Conservation (phyloP, 495 filamentous ascomycete species). For the Daldinia bambusicola region DNA sequence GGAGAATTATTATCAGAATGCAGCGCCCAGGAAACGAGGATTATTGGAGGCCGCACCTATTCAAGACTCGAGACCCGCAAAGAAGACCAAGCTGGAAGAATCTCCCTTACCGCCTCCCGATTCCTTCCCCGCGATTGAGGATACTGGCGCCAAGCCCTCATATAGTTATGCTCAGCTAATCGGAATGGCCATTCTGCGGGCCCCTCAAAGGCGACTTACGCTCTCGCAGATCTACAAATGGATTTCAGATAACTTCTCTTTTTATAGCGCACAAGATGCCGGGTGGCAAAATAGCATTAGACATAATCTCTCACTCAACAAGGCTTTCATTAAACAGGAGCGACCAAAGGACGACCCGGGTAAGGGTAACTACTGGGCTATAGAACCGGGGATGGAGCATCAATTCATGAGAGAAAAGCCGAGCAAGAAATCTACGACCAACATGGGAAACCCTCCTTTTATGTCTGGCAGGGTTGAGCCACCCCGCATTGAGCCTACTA, state of each 20-base stretch:
- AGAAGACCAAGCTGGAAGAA: conserved; percentile 67
- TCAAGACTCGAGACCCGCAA: conserved; percentile 71
- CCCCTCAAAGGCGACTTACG: conserved; percentile 83
- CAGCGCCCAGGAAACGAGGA: conserved; percentile 68
- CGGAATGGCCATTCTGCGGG: conserved; percentile 94
- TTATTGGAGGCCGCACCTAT: conserved; percentile 79
- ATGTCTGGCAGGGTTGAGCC: conserved; percentile 60
- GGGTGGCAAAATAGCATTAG: conserved; percentile 99
- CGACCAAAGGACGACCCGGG: conserved; percentile 97
- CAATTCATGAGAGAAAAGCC: conserved; percentile 90
- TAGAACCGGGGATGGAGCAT: conserved; percentile 85
- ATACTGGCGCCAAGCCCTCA: conserved; percentile 88
- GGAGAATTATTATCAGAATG: conserved; percentile 67
- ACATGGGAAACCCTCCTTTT: conserved; percentile 59
- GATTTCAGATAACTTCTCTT: conserved; percentile 93
- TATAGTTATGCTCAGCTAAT: conserved; percentile 97
- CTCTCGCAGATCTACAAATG: conserved; percentile 99
- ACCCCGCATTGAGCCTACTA: conserved; percentile 41
- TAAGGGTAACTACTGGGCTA: conserved; percentile 98
- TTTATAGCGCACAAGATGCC: conserved; percentile 82
- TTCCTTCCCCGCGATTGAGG: conserved; percentile 80
- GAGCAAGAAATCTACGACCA: conserved; percentile 57
- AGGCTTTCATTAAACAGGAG: conserved; percentile 96
- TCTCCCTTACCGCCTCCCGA: conserved; percentile 73
- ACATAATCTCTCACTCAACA: conserved; percentile 97